These are phyloP conservation scores for Penicillium herquei DNA, from an alignment of 495 filamentous ascomycete species.

Conservation along the genomic window DNA sequence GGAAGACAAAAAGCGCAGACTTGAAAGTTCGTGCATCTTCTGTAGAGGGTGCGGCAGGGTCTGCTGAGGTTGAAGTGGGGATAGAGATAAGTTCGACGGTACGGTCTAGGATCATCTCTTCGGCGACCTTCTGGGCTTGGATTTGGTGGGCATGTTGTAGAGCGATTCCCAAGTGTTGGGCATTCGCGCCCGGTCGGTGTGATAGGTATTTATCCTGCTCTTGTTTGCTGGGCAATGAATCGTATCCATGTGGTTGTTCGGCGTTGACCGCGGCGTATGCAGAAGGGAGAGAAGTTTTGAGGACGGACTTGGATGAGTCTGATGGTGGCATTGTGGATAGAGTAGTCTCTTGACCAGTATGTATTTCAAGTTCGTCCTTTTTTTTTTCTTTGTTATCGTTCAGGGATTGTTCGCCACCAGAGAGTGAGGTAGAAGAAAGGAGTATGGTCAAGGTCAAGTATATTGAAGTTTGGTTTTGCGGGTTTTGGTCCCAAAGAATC, in stretches of 20 bases:
- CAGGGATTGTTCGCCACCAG: background rate
- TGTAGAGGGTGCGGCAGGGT: conserved; percentile 57
- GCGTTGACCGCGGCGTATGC: conserved; percentile 36
- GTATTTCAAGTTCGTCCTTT: too few species aligned
- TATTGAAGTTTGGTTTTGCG: background rate
- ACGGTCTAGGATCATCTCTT: conserved; percentile 66
- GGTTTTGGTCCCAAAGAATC: background rate
- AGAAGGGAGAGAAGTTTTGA: conserved; percentile 54
- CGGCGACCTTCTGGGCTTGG: conserved; percentile 71
- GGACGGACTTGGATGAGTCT: conserved; percentile 45
- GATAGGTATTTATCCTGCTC: conserved; percentile 28
- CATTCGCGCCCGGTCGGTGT: conserved; percentile 41
- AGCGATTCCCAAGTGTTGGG: conserved; percentile 61
- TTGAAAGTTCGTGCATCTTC: conserved; percentile 59
- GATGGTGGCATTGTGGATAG: background rate
- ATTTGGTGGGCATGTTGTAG: conserved; percentile 78
- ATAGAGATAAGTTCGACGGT: conserved; percentile 66
- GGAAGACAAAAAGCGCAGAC: conserved; percentile 62
- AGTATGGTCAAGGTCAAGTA: background rate
- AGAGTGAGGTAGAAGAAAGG: background rate
- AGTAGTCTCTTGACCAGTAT: background rate
- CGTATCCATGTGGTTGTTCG: conserved; percentile 27
- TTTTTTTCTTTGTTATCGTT: too few species aligned
- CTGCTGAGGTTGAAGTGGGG: conserved; percentile 46
- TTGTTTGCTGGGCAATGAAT: conserved; percentile 30